Conservation (phyloP, 1,284 basidiomycete genomes). For the Schizophyllum amplum region DNA sequence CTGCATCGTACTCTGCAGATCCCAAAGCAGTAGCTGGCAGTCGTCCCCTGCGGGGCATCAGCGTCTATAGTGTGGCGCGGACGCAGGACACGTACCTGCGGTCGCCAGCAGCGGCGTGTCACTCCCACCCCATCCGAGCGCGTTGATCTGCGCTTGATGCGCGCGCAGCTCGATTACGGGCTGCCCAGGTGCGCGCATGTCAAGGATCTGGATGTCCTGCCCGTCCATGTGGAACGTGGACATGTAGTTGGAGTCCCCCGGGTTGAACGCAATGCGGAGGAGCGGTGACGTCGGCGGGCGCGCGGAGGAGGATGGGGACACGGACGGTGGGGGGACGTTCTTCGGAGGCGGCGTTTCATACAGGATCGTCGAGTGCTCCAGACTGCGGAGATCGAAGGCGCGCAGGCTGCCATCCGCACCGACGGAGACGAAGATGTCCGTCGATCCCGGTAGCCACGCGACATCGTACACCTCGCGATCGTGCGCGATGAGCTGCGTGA, state of each 20-base stretch:
- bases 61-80: neutral
- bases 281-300: constrained; percentile 76
- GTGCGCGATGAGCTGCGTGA: constrained; percentile 97
- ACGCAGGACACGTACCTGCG: constrained; percentile 49
- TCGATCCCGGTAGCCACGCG: constrained; percentile 96
- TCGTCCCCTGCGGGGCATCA: constrained; percentile 64
- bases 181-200: constrained; percentile 90
- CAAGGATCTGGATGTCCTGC: constrained; percentile 79
- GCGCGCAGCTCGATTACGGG: constrained; percentile 86
- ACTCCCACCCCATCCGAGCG: constrained; percentile 75
- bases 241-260: constrained; percentile 83
- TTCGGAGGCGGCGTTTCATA: constrained; percentile 89
- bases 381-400: constrained; percentile 91
- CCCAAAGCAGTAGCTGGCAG: constrained; percentile 86
- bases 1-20: constrained; percentile 61
- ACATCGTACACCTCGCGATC: constrained; percentile 98
- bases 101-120: constrained; percentile 80
- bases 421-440: constrained; percentile 97
- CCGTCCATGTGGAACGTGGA: constrained; percentile 93
- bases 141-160: constrained; percentile 72
- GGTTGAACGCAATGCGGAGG: constrained; percentile 81
- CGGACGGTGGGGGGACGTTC: constrained; percentile 46
- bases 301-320: constrained; percentile 48
- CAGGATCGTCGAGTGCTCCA: constrained; percentile 97
- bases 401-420: constrained; percentile 96